Conservation (phyloP, 305 asterid genomes). For the Fraxinus greggii region DNA sequence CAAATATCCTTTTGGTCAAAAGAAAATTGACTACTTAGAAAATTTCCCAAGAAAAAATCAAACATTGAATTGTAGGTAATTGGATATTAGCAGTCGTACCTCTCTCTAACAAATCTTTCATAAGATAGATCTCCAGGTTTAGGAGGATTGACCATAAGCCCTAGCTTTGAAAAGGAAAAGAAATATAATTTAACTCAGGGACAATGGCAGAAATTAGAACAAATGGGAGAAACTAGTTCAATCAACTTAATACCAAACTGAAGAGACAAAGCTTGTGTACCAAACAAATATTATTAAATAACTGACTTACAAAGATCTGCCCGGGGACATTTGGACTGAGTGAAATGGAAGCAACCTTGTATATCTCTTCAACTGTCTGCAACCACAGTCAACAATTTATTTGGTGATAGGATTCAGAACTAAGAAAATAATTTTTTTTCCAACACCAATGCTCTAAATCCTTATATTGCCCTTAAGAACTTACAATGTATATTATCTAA, state of each 20-base stretch:
- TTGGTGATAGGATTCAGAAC: neutral
- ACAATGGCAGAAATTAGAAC: neutral
- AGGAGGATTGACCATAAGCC: slow-evolving; percentile 90
- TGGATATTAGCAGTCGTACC: slow-evolving; percentile 40
- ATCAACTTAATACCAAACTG: neutral
- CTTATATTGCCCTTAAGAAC: neutral
- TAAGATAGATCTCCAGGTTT: slow-evolving; percentile 93
- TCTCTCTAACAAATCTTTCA: slow-evolving; percentile 65
- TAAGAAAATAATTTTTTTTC: neutral
- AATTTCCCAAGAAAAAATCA: neutral
- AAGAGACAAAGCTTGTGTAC: neutral
- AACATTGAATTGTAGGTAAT: neutral
- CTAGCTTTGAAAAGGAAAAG: slow-evolving; percentile 54
- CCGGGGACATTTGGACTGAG: slow-evolving; percentile 97
- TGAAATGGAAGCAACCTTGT: slow-evolving; percentile 95
- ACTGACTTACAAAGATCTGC: slow-evolving; percentile 81
- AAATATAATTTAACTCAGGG: neutral
- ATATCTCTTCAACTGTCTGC: slow-evolving; percentile 95
- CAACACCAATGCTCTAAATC: neutral
- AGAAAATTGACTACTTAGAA: neutral
- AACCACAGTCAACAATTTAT: slow-evolving; percentile 19
- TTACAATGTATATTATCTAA: neutral
- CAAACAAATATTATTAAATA: neutral
- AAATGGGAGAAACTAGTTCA: neutral
- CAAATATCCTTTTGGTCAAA: neutral